Base-by-base conservation (phyloP, 1,284 basidiomycete genomes). In the Lignosus rhinocerotis region DNA sequence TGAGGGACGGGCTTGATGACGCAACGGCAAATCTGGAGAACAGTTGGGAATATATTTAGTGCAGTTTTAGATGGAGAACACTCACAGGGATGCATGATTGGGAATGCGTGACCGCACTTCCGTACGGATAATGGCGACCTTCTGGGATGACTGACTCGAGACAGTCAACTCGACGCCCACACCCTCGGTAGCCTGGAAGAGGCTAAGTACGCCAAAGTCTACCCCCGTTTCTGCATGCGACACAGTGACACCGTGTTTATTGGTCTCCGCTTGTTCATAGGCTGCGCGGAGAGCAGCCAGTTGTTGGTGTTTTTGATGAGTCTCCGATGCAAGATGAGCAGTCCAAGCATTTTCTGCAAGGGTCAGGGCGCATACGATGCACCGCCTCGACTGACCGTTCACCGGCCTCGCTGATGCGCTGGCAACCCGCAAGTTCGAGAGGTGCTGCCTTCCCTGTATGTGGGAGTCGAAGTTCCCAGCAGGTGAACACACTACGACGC, bases 151-250 rank as follows among this genome's bases (percentile, higher is more conserved):
- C n/a, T 43, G 21, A 0, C 45, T 31, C 6, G 33, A 42, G 1
- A 63, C 34, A 0, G 58, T 68, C 0, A 72, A 51, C 1, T 46
- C 42, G 8, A 45, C 33, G 1, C 12, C 2, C 0, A 69, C 49
- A 1, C 76, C 76, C 7, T 6, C 41, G 4, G 47, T 51, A 0
- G 76, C 75, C 31, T 63, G 63, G 0, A 64, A 41, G 5, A 64
- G 41, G 11, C 75, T 72, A 4, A 78, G 59, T 34, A 78, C 65
- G 3, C 70, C 73, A 45, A 78, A 74, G 61, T 79, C 74, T 14
- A 76, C 60, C 16, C 69, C 69, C 14, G 51, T 48, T 11, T 62
- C 57, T 3, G 44, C 47, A 36, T 64, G 61, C 3, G 69, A 70
- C 0, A 72, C 62, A 16, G 38, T 45, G 10, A 71, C 55, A 0